Conservation (phyloP, 345 rosid genomes). For the Gossypium stocksii region DNA sequence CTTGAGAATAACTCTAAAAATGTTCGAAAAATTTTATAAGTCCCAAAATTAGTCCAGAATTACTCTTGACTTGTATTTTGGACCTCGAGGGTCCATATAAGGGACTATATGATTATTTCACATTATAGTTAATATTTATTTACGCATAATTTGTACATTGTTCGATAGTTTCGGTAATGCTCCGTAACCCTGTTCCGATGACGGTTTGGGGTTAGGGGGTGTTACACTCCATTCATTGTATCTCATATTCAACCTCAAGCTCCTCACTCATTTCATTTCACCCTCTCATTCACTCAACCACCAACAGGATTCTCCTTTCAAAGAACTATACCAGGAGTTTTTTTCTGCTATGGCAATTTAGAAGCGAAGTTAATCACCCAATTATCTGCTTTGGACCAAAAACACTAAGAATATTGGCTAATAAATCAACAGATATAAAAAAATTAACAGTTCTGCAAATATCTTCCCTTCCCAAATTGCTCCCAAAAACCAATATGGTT, state of each 20-base stretch:
- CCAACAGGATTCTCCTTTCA: slow-evolving; percentile 13
- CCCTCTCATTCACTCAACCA: slow-evolving; percentile 24
- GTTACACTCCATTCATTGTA: slow-evolving; percentile 72
- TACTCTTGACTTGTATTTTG: too few relatives aligned
- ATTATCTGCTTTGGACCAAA: not conserved
- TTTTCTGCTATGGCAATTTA: not conserved
- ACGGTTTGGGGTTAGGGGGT: too few relatives aligned
- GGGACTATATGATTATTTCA: too few relatives aligned
- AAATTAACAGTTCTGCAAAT: slow-evolving; percentile 3
- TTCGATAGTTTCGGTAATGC: too few relatives aligned
- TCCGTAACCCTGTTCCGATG: too few relatives aligned
- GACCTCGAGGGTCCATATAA: too few relatives aligned
- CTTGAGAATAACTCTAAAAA: too few relatives aligned
- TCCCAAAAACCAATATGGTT: not conserved
- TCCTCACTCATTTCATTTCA: slow-evolving; percentile 30
- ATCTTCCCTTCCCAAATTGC: not conserved
- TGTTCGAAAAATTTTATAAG: too few relatives aligned
- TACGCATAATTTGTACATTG: too few relatives aligned
- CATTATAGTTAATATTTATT: too few relatives aligned
- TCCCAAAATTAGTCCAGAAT: too few relatives aligned
- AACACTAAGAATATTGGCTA: not conserved
- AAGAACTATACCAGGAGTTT: not conserved
- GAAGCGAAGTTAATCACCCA: slow-evolving; percentile 11
- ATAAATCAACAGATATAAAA: not conserved
- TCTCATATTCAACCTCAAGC: slow-evolving; percentile 37